Evolutionary conservation across 1,284 basidiomycete species (phyloP).

Genomic region (Ustilago sp.): DNA sequence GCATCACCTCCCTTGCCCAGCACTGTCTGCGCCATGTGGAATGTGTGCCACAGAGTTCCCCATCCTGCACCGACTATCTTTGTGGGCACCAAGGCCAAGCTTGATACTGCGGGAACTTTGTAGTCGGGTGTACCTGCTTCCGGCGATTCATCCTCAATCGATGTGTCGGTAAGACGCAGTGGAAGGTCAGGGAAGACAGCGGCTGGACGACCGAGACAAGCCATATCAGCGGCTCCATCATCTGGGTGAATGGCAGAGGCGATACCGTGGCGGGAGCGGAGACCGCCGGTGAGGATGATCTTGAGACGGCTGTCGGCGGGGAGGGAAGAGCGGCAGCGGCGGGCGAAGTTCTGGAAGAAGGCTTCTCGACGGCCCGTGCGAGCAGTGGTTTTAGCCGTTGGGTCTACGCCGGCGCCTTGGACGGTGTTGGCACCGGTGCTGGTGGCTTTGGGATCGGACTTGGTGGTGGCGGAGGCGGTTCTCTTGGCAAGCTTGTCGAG

Average conservation of each 20-base stretch:
- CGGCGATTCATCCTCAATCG: slow-evolving; percentile 31
- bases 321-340: slow-evolving; percentile 67
- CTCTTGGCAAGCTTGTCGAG: slow-evolving; percentile 38
- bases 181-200: slow-evolving; percentile 78
- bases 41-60: slow-evolving; percentile 53
- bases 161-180: slow-evolving; percentile 50
- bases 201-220: slow-evolving; percentile 81
- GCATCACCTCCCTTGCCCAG: slow-evolving; percentile 21
- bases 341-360: slow-evolving; percentile 71
- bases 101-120: slow-evolving; percentile 51
- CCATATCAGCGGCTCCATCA: slow-evolving; percentile 72
- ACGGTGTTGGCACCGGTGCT: slow-evolving; percentile 18
- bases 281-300: slow-evolving; percentile 83
- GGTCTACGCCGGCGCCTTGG: slow-evolving; percentile 36
- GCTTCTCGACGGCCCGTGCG: slow-evolving; percentile 71
- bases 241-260: slow-evolving; percentile 71
- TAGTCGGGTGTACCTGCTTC: slow-evolving; percentile 57
- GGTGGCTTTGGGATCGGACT: slow-evolving; percentile 19
- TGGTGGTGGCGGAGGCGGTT: slow-evolving; percentile 10
- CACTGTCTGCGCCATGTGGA: slow-evolving; percentile 47
- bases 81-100: slow-evolving; percentile 59
- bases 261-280: slow-evolving; percentile 77
- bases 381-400: slow-evolving; percentile 27
- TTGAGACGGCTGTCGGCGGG: slow-evolving; percentile 70
- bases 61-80: slow-evolving; percentile 67